Base-by-base conservation (phyloP, 176 grass and related monocot genomes). In the Alopecurus myosuroides region DNA sequence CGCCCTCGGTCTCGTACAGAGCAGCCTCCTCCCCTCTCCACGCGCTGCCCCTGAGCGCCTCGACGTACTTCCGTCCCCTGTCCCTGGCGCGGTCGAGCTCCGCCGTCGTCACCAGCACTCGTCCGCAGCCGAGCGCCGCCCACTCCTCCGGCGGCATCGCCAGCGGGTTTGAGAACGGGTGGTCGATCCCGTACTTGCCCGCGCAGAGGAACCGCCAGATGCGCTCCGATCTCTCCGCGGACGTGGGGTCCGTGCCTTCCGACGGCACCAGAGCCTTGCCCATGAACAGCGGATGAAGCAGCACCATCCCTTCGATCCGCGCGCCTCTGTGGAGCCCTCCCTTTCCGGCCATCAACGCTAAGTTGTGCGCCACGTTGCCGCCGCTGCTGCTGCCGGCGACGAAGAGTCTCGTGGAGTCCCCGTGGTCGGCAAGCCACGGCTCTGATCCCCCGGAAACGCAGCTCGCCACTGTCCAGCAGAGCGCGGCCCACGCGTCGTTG, bases 281-380 rank as follows among this genome's bases (percentile, higher is more conserved):
- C 19, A 81, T 56, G 86, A 94, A 94, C 76, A 91, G 92, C 0
- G 88, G 89, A 5, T 98, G 88, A 6, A 93, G 63, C 23, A 98
- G 68, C 34, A 86, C 65, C 73, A 88, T 72, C 10, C 89, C 90
- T 23, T 55, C 48, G 41, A 95, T 56, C n/a, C 76, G 76, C 9
- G 34, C 34, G 35, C 77, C 64, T 19, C 57, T 22, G 2, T 3
- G n/a, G 3, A 81, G 46, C 8, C 74, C 25, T 5, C 3, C 7
- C 11, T 4, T 31, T 7, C 86, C 82, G 35, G 79, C 79, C 51
- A 88, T 51, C 50, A 87, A 58, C 1, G 60, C 64, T 49, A 94
- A 81, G 72, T 90, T 77, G 70, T 93, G 95, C 5, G 88, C 78
- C 48, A 97, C 88, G 79, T 89, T 94, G 11, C 31, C 90, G 3